phyloP scores from a whole-genome alignment of 2,329 filamentous ascomycete genomes.

The Fusarium nygamai region DNA sequence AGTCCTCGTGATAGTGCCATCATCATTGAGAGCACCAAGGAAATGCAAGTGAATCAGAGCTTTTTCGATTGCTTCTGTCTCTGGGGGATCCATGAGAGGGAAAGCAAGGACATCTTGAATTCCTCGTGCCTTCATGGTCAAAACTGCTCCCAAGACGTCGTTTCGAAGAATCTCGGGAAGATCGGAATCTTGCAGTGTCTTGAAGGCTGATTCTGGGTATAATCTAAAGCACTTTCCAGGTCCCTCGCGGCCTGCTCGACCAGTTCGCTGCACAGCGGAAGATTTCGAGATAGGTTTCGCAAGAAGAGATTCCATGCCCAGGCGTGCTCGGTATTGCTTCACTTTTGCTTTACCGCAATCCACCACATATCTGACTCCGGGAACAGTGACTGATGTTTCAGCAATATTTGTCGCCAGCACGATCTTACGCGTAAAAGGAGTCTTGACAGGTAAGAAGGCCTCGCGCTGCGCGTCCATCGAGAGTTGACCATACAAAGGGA shows the following conservation, averaged over 20 bases:
- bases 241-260: conserved; percentile 91
- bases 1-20: conserved; percentile 76
- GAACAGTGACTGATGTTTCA: conserved; percentile 97
- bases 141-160: conserved; percentile 84
- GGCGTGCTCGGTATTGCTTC: conserved; percentile 85
- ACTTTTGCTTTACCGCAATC: conserved; percentile 95
- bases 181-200: conserved; percentile 75
- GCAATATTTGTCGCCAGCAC: conserved; percentile 97
- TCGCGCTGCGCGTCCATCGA: conserved; percentile 86
- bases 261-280: conserved; percentile 89
- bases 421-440: conserved; percentile 82
- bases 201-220: conserved; percentile 84
- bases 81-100: conserved; percentile 84
- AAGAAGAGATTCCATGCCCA: conserved; percentile 90
- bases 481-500: conserved; percentile 90
- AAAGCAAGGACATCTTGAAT: conserved; percentile 85
- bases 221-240: conserved; percentile 89
- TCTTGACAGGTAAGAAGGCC: conserved; percentile 80
- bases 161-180: conserved; percentile 90
- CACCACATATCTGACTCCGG: conserved; percentile 89
- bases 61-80: conserved; percentile 80
- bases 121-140: conserved; percentile 94
- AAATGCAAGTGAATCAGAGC: conserved; percentile 83
- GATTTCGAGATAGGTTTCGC: conserved; percentile 93
- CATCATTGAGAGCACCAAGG: conserved; percentile 78